Conservation (phyloP, 2,329 filamentous ascomycete genomes). For the Talaromyces pinophilus region DNA sequence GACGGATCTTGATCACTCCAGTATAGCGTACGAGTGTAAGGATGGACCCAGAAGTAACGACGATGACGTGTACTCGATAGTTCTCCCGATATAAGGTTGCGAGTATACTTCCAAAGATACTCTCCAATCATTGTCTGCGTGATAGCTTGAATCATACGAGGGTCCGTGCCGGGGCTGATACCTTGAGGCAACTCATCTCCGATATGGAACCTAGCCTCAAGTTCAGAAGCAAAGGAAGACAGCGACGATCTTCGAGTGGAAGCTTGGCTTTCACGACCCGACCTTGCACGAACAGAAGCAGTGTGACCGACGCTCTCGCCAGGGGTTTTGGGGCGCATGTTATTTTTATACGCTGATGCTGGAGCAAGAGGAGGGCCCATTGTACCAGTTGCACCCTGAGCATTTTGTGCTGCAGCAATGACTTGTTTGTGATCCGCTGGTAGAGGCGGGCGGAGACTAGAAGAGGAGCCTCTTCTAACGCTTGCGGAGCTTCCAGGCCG, state of each 20-base stretch:
- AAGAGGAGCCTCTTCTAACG: slow-evolving; percentile 50
- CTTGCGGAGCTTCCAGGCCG: slow-evolving; percentile 76
- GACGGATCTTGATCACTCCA: slow-evolving; percentile 93
- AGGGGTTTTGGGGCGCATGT: slow-evolving; percentile 42
- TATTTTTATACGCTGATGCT: slow-evolving; percentile 69
- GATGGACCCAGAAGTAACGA: slow-evolving; percentile 98
- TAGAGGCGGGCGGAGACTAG: slow-evolving; percentile 66
- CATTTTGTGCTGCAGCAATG: slow-evolving; percentile 71
- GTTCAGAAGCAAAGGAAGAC: slow-evolving; percentile 91
- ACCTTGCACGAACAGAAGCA: slow-evolving; percentile 23
- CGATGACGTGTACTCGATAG: slow-evolving; percentile 88
- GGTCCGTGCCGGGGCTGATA: slow-evolving; percentile 75
- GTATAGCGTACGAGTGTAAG: slow-evolving; percentile 93
- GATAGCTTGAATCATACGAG: slow-evolving; percentile 97
- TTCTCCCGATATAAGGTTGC: slow-evolving; percentile 84
- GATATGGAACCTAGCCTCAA: slow-evolving; percentile 88
- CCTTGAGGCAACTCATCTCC: slow-evolving; percentile 57
- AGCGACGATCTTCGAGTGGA: slow-evolving; percentile 75
- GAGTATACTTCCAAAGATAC: slow-evolving; percentile 98
- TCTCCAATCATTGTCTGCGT: slow-evolving; percentile 99
- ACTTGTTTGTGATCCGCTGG: slow-evolving; percentile 79
- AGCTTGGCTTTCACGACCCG: slow-evolving; percentile 42
- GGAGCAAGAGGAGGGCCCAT: slow-evolving; percentile 89
- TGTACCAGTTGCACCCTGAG: slow-evolving; percentile 42
- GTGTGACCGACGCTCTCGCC: slow-evolving; percentile 14